Evolutionary conservation across 208 protist genomes (phyloP).

Genomic region (Strigomonas culicis): DNA sequence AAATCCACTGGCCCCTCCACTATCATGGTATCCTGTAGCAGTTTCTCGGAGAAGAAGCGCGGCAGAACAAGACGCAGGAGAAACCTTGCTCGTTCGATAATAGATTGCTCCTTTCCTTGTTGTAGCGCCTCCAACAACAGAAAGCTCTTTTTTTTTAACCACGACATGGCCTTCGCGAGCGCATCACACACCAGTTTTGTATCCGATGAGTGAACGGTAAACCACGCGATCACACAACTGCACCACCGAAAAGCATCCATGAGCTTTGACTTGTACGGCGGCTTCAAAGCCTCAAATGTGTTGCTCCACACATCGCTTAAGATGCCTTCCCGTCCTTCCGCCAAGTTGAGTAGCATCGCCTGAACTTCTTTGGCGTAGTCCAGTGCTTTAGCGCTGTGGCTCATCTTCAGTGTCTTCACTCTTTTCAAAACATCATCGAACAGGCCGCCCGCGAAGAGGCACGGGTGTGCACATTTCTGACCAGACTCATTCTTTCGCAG

Average conservation of each 20-base stretch:
- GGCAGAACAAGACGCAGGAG: slow-evolving; percentile 68
- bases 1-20: background rate
- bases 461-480: background rate
- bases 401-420: background rate
- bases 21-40: slow-evolving; percentile 34
- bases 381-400: slow-evolving; percentile 5
- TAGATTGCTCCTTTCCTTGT: slow-evolving; percentile 50
- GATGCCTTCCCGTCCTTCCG: background rate
- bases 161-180: slow-evolving; percentile 50
- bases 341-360: slow-evolving; percentile 23
- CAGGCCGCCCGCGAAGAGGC: background rate
- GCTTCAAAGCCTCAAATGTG: background rate
- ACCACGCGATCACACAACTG: slow-evolving; percentile 6
- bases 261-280: background rate
- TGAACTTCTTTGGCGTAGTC: background rate
- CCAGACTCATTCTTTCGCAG: background rate
- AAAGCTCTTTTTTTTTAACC: slow-evolving; percentile 61
- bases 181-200: slow-evolving; percentile 10
- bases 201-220: background rate
- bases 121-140: slow-evolving; percentile 82
- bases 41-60: slow-evolving; percentile 39
- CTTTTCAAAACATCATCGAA: background rate
- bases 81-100: slow-evolving; percentile 68
- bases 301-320: background rate
- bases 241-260: background rate